Evolutionary conservation across 75 land plant genomes (phyloP).

Genomic region (Picea glauca): DNA sequence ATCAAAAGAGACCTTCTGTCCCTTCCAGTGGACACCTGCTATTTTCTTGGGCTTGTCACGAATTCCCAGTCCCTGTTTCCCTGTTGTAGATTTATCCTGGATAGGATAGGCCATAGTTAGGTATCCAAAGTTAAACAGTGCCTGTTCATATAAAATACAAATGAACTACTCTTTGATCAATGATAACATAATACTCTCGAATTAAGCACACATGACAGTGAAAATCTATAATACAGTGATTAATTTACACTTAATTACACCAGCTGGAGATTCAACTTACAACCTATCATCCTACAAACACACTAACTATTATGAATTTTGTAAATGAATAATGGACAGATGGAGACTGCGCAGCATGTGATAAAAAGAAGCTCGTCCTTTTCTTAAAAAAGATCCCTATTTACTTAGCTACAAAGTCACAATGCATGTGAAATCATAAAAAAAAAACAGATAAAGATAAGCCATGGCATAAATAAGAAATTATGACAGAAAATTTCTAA

Average conservation of each 20-base stretch:
- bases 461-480: too few relatives aligned
- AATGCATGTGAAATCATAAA: too few relatives aligned
- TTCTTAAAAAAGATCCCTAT: too few relatives aligned
- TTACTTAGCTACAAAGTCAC: background rate
- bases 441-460: too few relatives aligned
- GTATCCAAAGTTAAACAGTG: background rate
- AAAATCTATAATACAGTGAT: background rate
- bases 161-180: background rate
- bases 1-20: slow-evolving; percentile 68
- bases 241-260: background rate
- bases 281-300: background rate
- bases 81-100: slow-evolving; percentile 92
- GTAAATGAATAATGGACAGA: background rate
- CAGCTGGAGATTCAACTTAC: background rate
- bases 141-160: background rate
- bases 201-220: background rate
- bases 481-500: too few relatives aligned
- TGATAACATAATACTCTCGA: background rate
- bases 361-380: background rate
- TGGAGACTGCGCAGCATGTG: background rate
- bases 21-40: slow-evolving; percentile 69
- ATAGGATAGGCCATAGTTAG: background rate
- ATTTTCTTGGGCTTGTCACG: slow-evolving; percentile 74
- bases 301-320: background rate
- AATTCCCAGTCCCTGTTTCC: slow-evolving; percentile 89